Base-by-base conservation (phyloP, 2,329 filamentous ascomycete species). In the Cytospora piceae region DNA sequence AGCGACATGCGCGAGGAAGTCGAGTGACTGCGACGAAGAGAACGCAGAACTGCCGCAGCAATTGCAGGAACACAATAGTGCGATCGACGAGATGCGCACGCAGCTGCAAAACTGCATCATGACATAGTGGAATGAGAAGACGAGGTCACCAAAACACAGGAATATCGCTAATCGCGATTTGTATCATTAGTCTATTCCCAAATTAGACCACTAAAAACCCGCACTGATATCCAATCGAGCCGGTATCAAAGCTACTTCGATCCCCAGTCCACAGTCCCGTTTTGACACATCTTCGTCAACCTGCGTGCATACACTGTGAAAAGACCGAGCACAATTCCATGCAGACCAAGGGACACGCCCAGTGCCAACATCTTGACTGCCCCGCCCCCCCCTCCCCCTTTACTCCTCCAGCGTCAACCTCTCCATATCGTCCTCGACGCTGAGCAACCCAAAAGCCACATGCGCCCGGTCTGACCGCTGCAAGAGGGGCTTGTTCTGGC, bases 391-490 rank as follows among this genome's bases (percentile, higher is more conserved):
- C 55, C 42, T 20, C 42, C 42, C 4, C 31, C 55, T 29, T 29
- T 42, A 67, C 22, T 66, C 79, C 53, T 83, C 81, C 51, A 91
- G 72, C 64, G 86, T 85, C 71, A 92, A 76, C 71, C 80, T 82
- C 68, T 87, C 82, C 69, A 95, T 81, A 75, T 96, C 92, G 64
- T 90, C 86, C 72, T 96, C 91, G n/a, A 92, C 84, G 3, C 87
- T 88, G 68, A 96, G 77, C 65, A 97, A 73, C 0, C 94, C 94
- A 74, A 96, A 83, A 1, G 92, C 93, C 79, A 90, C 93, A 71
- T 89, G 87, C 4, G 90, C 82, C 70, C 87, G 82, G 71, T 91
- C 86, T 11, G 82, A 82, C 69, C 84, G 83, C 56, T 84, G 84
- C n/a, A 90, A 78, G 27, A 89, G 83, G 14, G 94, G 72, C 69